Conservation (phyloP, 257 asterid species). For the Thymus mandschuricus region DNA sequence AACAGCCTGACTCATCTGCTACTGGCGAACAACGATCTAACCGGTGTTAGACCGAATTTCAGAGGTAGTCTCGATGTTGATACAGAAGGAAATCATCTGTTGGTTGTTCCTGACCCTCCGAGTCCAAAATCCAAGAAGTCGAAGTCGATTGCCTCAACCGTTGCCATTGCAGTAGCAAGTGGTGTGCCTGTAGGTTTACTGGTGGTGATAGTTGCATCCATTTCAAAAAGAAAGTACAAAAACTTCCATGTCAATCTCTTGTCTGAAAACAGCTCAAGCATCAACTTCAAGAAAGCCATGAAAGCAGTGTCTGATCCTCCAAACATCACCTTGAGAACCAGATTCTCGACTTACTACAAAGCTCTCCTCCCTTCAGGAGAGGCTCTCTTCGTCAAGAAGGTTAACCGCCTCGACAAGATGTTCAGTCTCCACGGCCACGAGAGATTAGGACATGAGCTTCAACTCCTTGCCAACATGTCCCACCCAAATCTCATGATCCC, state of each 20-base stretch:
- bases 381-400: conserved; percentile 72
- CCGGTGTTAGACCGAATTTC: conserved; percentile 57
- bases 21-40: conserved; percentile 64
- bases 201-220: conserved; percentile 35
- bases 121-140: conserved; percentile 30
- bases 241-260: conserved; percentile 49
- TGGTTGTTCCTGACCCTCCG: conserved; percentile 27
- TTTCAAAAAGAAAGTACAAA: conserved; percentile 56
- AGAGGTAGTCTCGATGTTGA: conserved; percentile 25
- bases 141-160: conserved; percentile 33
- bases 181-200: conserved; percentile 34
- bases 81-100: conserved; percentile 37
- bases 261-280: conserved; percentile 62
- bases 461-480: conserved; percentile 55
- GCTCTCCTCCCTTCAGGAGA: conserved; percentile 70
- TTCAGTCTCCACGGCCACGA: conserved; percentile 33
- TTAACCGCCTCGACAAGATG: conserved; percentile 43
- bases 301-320: conserved; percentile 48
- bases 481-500: conserved; percentile 85
- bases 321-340: conserved; percentile 57
- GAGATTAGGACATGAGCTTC: conserved; percentile 65
- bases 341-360: conserved; percentile 80
- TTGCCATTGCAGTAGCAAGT: conserved; percentile 44
- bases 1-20: conserved; percentile 46
- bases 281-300: conserved; percentile 70